Percentiles rank a stretch among this genome's conserved stretches.
Evolutionary conservation across 768 basidiomycete species (phyloP).

Genomic region (Dioszegia crocea): DNA sequence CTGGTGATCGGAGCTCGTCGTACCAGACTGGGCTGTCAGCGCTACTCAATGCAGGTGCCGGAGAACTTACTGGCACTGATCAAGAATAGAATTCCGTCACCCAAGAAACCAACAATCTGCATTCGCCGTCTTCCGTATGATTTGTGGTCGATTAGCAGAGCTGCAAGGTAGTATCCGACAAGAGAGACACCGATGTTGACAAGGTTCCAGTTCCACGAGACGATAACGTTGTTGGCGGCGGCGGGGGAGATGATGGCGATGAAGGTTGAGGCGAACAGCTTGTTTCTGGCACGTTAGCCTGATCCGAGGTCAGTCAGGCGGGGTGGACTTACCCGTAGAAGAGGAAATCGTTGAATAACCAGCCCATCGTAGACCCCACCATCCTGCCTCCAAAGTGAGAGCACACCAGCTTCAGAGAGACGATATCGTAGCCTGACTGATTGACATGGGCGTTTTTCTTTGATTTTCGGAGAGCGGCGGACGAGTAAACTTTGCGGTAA

Average conservation of each 20-base stretch:
- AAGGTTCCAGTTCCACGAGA: conserved; percentile 52
- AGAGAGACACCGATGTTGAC: conserved; percentile 51
- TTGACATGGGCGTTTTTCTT: conserved; percentile 48
- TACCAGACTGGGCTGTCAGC: conserved; percentile 41
- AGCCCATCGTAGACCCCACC: conserved; percentile 42
- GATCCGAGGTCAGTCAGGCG: neutral
- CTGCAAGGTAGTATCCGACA: conserved; percentile 51
- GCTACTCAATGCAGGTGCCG: neutral
- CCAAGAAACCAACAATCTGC: conserved; percentile 50
- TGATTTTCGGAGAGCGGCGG: conserved; percentile 40
- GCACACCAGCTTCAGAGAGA: conserved; percentile 48
- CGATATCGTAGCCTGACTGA: conserved; percentile 51
- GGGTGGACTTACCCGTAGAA: conserved; percentile 39
- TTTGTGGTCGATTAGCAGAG: conserved; percentile 52
- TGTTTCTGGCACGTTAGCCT: conserved; percentile 25
- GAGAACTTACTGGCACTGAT: conserved; percentile 32
- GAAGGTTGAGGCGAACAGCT: conserved; percentile 51
- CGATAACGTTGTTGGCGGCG: conserved; percentile 46
- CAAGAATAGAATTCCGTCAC: conserved; percentile 21
- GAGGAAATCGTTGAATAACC: conserved; percentile 52
- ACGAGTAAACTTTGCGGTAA: conserved; percentile 49
- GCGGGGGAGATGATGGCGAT: conserved; percentile 51
- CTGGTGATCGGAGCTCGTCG: conserved; percentile 31
- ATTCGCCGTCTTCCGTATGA: conserved; percentile 48
- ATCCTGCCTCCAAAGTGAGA: conserved; percentile 49